Evolutionary conservation across 176 grass and related monocot species (phyloP).

Genomic region (Aegilops sharonensis): DNA sequence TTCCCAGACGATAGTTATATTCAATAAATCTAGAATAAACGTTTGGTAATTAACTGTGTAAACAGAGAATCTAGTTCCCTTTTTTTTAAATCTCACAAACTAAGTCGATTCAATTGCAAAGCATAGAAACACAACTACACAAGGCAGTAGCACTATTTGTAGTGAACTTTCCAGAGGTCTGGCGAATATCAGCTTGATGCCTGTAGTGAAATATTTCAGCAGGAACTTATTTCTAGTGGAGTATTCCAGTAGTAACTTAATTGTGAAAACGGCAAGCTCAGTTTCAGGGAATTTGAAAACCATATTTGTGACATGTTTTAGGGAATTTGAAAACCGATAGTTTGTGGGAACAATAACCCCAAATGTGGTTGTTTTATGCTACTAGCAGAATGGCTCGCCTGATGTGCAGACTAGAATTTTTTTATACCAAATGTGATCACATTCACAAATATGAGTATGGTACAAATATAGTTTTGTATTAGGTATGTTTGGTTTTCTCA

Average conservation of each 20-base stretch:
- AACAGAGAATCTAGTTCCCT: not conserved
- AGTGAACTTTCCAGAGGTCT: not conserved
- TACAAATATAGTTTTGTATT: too few species aligned
- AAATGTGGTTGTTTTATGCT: too few species aligned
- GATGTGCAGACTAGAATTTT: too few species aligned
- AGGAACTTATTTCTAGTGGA: not conserved
- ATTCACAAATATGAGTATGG: too few species aligned
- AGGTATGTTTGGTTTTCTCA: too few species aligned
- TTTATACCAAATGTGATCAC: too few species aligned
- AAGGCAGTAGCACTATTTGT: not conserved
- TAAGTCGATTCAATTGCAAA: not conserved
- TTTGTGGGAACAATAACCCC: too few species aligned
- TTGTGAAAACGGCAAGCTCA: not conserved
- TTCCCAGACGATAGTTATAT: not conserved
- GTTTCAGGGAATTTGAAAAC: not conserved
- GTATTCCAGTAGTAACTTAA: not conserved
- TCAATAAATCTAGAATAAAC: not conserved
- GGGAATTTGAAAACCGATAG: too few species aligned
- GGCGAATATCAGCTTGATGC: not conserved
- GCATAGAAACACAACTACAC: not conserved
- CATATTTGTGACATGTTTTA: too few species aligned
- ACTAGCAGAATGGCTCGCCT: too few species aligned
- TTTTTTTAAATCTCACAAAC: not conserved
- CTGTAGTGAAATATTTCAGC: not conserved
- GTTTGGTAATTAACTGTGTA: constrained; percentile 9